Evolutionary conservation across 345 rosid genomes (phyloP).

Genomic region (Hibiscus trionum): DNA sequence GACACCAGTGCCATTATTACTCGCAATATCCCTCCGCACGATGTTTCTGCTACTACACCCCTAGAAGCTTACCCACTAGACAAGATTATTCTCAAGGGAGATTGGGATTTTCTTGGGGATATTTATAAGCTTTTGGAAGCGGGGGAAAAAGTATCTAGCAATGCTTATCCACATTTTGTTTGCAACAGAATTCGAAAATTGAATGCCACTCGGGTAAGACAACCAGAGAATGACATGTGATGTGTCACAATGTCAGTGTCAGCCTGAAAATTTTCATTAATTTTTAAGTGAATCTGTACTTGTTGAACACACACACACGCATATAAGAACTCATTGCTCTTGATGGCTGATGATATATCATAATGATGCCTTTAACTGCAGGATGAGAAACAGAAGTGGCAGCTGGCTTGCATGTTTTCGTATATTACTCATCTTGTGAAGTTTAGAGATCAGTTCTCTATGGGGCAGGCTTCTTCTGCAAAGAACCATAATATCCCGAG

Average conservation of each 20-base stretch:
- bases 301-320: not conserved
- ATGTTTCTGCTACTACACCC: slow-evolving; percentile 47
- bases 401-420: slow-evolving; percentile 35
- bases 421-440: slow-evolving; percentile 67
- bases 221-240: not conserved
- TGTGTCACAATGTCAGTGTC: not conserved
- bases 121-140: slow-evolving; percentile 31
- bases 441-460: slow-evolving; percentile 58
- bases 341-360: not conserved
- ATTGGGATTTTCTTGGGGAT: slow-evolving; percentile 63
- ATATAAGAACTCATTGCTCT: not conserved
- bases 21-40: slow-evolving; percentile 68
- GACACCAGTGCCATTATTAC: slow-evolving; percentile 28
- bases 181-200: slow-evolving; percentile 58
- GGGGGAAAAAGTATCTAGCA: slow-evolving; percentile 21
- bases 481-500: slow-evolving; percentile 53
- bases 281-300: not conserved
- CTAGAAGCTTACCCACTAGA: slow-evolving; percentile 68
- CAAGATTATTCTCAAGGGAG: slow-evolving; percentile 56
- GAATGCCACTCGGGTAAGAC: slow-evolving; percentile 43
- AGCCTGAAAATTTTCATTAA: not conserved
- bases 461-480: slow-evolving; percentile 44
- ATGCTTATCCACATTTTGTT: slow-evolving; percentile 50
- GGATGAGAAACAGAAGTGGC: slow-evolving; percentile 51
- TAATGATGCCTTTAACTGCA: slow-evolving; percentile 17